Base-by-base conservation (phyloP, 2,329 filamentous ascomycete species). In the Penicillium crustosum region DNA sequence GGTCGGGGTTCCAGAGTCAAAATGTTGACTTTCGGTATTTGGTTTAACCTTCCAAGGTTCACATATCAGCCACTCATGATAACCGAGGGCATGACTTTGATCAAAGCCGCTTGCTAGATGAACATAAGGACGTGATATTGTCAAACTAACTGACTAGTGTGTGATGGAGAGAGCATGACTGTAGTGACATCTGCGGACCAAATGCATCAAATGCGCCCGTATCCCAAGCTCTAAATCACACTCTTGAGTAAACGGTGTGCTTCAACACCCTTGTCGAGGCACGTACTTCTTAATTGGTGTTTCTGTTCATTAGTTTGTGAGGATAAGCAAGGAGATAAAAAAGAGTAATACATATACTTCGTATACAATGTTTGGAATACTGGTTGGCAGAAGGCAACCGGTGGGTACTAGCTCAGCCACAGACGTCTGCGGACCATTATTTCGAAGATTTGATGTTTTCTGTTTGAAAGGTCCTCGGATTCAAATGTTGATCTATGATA, bases 351-450 rank as follows among this genome's bases (percentile, higher is more conserved):
- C 36, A 21, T 10, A 21, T n/a, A n/a, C n/a, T n/a, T n/a, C n/a
- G n/a, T n/a, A 23, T 33, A 33, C 29, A n/a, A 21, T 17, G 43
- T 31, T 10, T 6, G 25, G 25, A 8, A 35, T 21, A 19, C 8
- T n/a, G 48, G 17, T 25, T 31, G 27, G 27, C 29, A 10, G 21
- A 39, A 53, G 49, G 54, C 48, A 52, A 51, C 54, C 29, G 25
- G 39, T 45, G 47, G 42, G 49, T n/a, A 41, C 39, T 9, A 47
- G 13, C 29, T n/a, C 41, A 33, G 39, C 31, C 39, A 25, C 47
- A 45, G 31, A 44, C 25, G 39, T 21, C 27, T 25, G 47, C n/a
- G 41, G 41, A 45, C 33, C 48, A 43, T n/a, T 15, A n/a, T 49
- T 33, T 31, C 10, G 3, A 9, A 2, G n/a, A 9, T 38, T n/a